These are phyloP conservation scores for Citrus sinensis DNA, from an alignment of 345 rosid species.

Conservation along the genomic window DVS_A1.0 CM039166.1:20815001-20815500, in stretches of 20 bases:
- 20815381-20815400: slow-evolving; percentile 64
- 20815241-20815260: background rate
- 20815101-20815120: slow-evolving; percentile 26
- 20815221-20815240: background rate
- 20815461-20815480: too few relatives aligned
- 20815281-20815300: slow-evolving; percentile 31
- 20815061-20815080: background rate
- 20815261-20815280: slow-evolving; percentile 11
- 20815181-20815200: background rate
- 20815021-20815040: background rate
- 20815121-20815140: slow-evolving; percentile 9
- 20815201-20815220: background rate
- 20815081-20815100: background rate
- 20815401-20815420: too few relatives aligned
- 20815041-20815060: background rate
- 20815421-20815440: too few relatives aligned
- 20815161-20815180: background rate
- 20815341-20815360: slow-evolving; percentile 88
- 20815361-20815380: slow-evolving; percentile 44
- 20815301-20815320: slow-evolving; percentile 32
- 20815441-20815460: too few relatives aligned
- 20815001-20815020: background rate
- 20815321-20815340: slow-evolving; percentile 64
- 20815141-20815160: slow-evolving; percentile 13
- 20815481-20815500: too few relatives aligned